Conservation (phyloP, 2,329 filamentous ascomycete species). For the Alternaria conjuncta region DNA sequence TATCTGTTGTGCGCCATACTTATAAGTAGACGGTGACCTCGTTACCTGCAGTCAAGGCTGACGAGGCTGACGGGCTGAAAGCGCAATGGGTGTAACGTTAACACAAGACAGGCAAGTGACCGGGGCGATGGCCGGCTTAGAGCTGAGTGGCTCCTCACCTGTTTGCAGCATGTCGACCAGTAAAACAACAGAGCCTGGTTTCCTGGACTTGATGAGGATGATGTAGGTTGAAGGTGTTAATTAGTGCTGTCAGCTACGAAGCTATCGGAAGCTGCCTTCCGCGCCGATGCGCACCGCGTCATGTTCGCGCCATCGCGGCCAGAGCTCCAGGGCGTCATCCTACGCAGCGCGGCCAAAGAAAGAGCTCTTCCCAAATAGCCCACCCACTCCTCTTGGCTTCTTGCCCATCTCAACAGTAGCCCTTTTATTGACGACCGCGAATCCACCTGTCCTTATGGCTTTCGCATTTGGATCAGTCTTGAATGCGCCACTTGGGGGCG, state of each 20-base stretch:
- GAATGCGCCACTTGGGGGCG: neutral
- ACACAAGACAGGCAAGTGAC: slow-evolving; percentile 5
- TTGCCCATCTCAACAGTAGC: slow-evolving; percentile 10
- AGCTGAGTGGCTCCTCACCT: neutral
- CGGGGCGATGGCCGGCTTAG: neutral
- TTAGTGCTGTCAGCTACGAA: neutral
- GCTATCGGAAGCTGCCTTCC: neutral
- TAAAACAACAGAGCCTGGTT: neutral
- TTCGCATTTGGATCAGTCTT: neutral
- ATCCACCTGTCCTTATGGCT: neutral
- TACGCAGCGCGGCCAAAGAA: slow-evolving; percentile 3
- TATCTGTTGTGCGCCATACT: neutral
- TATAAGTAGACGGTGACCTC: slow-evolving; percentile 3
- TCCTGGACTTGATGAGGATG: neutral
- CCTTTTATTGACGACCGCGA: neutral
- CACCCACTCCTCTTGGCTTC: slow-evolving; percentile 12
- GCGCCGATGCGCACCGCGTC: neutral
- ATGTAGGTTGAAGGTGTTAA: neutral
- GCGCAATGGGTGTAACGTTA: neutral
- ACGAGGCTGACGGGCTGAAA: slow-evolving; percentile 11
- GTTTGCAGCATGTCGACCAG: neutral
- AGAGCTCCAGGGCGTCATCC: neutral
- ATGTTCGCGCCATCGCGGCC: neutral
- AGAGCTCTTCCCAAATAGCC: slow-evolving; percentile 19
- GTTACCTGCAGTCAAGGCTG: slow-evolving; percentile 8